Evolutionary conservation across 495 filamentous ascomycete genomes (phyloP), one percentile per base, ranked within the genome.

Genomic region (Penicillium subrubescens): DNA sequence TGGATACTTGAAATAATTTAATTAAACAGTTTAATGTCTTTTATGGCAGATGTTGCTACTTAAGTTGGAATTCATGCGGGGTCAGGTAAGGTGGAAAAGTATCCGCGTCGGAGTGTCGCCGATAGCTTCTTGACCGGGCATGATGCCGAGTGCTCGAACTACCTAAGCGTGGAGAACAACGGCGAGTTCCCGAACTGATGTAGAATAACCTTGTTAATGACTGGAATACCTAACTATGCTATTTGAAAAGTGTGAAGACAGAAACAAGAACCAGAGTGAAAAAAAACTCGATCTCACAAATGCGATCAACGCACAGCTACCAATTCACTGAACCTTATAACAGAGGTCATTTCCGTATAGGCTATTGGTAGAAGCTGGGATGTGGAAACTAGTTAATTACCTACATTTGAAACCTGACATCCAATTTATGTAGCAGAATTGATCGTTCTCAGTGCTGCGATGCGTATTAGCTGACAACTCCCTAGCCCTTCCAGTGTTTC

Each of bases 371-470:
- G 44, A 48, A 48, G 44, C 44, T 25, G 19, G 2, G 2, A 48
- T 48, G 21, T 8, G 37, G 37, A 14, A 14, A 17, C 17, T 41
- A 41, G 14, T 14, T 17, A 17, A 41, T 17, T 17, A 41, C 37
- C 37, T 6, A 5, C 14, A 41, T 17, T 41, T 17, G 14, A 14
- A 52, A 11, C 5, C 11, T 3, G 15, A 52, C 8, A 25, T 31
- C 12, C 48, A 52, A 52, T 31, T 31, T 15, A 25, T 52, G 14
- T 15, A 8, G 25, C 19, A 52, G 14, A 17, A n/a, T 2, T n/a
- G 48, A 50, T 29, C 14, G 3, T 23, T 8, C 48, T 72, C 37
- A 72, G 41, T 72, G 70, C 70, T 72, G 46, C 12, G 15, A 21
- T 12, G 33, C 11, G 14, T 50, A 14, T 52, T 21, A 52, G 48